Conservation (phyloP, 257 asterid species). For the Salvia splendens region DNA sequence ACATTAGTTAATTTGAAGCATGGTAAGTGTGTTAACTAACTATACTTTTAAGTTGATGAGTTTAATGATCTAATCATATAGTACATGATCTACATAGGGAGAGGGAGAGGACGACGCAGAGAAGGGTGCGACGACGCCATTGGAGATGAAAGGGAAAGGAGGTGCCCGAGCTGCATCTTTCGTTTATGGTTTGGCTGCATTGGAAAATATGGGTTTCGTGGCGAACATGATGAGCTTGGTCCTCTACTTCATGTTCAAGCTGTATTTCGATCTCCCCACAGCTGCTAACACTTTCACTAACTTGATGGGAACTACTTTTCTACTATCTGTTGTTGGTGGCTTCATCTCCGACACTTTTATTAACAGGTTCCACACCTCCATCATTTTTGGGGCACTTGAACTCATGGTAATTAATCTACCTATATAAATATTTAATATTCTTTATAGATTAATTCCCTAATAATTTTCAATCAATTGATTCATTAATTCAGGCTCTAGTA, state of each 20-base stretch:
- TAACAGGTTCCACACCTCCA: constrained; percentile 53
- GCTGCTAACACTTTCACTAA: constrained; percentile 76
- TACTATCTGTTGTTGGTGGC: constrained; percentile 72
- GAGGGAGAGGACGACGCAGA: constrained; percentile 56
- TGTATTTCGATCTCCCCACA: constrained; percentile 47
- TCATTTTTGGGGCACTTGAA: constrained; percentile 66
- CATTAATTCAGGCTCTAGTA: constrained; percentile 31
- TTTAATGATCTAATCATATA: background rate
- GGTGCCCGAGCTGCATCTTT: constrained; percentile 71
- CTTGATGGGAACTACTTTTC: constrained; percentile 76
- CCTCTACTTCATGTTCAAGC: constrained; percentile 48
- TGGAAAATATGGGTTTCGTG: constrained; percentile 74
- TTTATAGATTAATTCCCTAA: no score
- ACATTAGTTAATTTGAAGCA: constrained; percentile 14
- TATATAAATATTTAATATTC: no score
- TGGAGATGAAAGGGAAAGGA: constrained; percentile 49
- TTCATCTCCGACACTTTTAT: constrained; percentile 76
- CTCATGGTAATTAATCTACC: constrained; percentile 38
- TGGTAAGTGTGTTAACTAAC: constrained; percentile 34
- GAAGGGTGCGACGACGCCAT: constrained; percentile 20
- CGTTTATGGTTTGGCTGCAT: constrained; percentile 63
- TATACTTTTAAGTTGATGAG: background rate
- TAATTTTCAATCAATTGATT: no score
- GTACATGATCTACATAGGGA: constrained; percentile 37
- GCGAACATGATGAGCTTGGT: constrained; percentile 73